Conservation (phyloP, 805 yeast species). For the Zygosaccharomyces lentus region DNA sequence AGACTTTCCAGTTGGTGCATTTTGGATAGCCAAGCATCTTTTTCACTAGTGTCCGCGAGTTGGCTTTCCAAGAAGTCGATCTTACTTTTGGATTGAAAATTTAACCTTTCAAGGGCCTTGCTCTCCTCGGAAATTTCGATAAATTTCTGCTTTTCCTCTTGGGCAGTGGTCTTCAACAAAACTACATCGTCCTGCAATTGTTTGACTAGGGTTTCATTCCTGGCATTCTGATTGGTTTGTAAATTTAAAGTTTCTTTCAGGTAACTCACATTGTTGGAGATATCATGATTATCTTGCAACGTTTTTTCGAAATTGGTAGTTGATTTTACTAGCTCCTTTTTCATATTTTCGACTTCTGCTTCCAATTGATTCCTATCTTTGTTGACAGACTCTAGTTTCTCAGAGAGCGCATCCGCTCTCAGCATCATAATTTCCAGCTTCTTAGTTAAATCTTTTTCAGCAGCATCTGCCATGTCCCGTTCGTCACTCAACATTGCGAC, state of each 20-base stretch:
- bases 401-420: constrained; percentile 55
- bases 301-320: constrained; percentile 17
- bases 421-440: constrained; percentile 43
- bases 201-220: constrained; percentile 38
- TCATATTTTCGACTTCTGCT: constrained; percentile 48
- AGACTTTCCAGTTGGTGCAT: constrained; percentile 49
- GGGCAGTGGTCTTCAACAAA: constrained; percentile 33
- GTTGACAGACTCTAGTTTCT: constrained; percentile 56
- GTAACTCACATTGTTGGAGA: constrained; percentile 20
- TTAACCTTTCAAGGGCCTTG: constrained; percentile 53
- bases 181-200: constrained; percentile 33
- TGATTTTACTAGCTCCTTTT: constrained; percentile 34
- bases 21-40: constrained; percentile 54
- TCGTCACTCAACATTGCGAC: constrained; percentile 41
- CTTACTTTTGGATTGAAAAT: constrained; percentile 46
- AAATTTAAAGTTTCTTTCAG: constrained; percentile 31
- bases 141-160: constrained; percentile 47
- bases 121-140: constrained; percentile 63
- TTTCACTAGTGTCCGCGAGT: constrained; percentile 47
- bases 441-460: constrained; percentile 44
- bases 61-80: constrained; percentile 46
- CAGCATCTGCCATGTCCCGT: constrained; percentile 40
- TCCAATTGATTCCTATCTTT: constrained; percentile 60
- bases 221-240: constrained; percentile 30
- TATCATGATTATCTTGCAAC: constrained; percentile 22